Evolutionary conservation across 176 grass and related monocot genomes (phyloP), one percentile per base, ranked within the genome.

Genomic region (Bonia amplexicaulis): DNA sequence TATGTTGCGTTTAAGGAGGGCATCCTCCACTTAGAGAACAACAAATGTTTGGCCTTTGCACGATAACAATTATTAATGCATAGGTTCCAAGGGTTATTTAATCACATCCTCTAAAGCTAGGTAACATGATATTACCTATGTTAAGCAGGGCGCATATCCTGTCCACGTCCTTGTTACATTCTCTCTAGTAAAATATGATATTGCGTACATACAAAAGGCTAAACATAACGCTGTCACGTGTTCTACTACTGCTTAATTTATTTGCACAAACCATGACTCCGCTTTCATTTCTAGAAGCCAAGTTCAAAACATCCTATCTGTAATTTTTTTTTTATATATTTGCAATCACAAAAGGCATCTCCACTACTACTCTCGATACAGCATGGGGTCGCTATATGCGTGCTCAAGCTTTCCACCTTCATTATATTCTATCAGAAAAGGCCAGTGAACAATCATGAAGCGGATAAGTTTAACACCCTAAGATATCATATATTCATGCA

Each of bases 351-450:
- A 63, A 76, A 76, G 42, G 33, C 53, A 73, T 13, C 20, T 8
- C 67, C 46, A 82, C 55, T 45, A 55, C 46, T 77, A 47, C 44
- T 76, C 63, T 61, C 12, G 33, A 44, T 69, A 13, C 64, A 77
- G 17, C n/a, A 45, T 52, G 52, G 52, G 42, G 17, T 70, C 35
- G 35, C 1, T 16, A 71, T 42, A 62, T 25, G 66, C 16, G 66
- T 83, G 74, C 66, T 77, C 35, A 70, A 40, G 44, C 77, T 81
- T 54, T 73, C 80, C 67, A 57, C 74, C 81, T 25, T 54, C 49
- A 70, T 77, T 45, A 71, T 70, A 66, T 62, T 74, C 20, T 12
- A 85, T 71, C 65, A 55, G 78, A 81, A 85, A 75, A 83, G 81
- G 51, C 55, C 9, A 44, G 31, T 0, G 55, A 68, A 62, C 51